These are phyloP conservation scores for Aristolochia contorta DNA, from an alignment of 164 flowering plant species.

Conservation along the genomic window DNA sequence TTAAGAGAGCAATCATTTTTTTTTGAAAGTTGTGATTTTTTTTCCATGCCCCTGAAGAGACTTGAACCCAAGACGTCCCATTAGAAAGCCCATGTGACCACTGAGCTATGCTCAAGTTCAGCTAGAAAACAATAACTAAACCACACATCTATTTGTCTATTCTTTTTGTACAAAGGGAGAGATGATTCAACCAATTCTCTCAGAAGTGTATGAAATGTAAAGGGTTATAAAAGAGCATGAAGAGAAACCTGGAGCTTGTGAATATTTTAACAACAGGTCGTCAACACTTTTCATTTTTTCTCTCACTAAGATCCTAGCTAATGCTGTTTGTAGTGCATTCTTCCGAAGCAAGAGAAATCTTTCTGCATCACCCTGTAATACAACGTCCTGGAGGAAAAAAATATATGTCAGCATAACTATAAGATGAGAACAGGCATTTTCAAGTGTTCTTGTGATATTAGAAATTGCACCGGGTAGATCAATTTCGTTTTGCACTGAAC, in stretches of 20 bases:
- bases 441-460: neutral
- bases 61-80: too few species aligned
- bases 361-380: slow-evolving; percentile 65
- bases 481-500: neutral
- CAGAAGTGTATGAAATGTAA: neutral
- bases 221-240: neutral
- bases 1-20: too few species aligned
- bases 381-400: slow-evolving; percentile 34
- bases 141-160: too few species aligned
- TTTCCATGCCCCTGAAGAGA: too few species aligned
- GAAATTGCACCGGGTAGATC: neutral
- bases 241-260: slow-evolving; percentile 43
- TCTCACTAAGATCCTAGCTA: slow-evolving; percentile 41
- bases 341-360: slow-evolving; percentile 44
- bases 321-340: slow-evolving; percentile 44
- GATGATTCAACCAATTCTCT: too few species aligned
- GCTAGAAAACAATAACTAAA: too few species aligned
- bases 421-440: neutral
- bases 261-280: slow-evolving; percentile 33
- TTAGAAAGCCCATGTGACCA: too few species aligned
- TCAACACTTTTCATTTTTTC: slow-evolving; percentile 46
- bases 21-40: too few species aligned
- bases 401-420: neutral
- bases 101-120: too few species aligned
- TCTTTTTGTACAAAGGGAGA: too few species aligned